phyloP scores from a whole-genome alignment of 768 basidiomycete species.

The Boletus rufocinnamomeus region DNA sequence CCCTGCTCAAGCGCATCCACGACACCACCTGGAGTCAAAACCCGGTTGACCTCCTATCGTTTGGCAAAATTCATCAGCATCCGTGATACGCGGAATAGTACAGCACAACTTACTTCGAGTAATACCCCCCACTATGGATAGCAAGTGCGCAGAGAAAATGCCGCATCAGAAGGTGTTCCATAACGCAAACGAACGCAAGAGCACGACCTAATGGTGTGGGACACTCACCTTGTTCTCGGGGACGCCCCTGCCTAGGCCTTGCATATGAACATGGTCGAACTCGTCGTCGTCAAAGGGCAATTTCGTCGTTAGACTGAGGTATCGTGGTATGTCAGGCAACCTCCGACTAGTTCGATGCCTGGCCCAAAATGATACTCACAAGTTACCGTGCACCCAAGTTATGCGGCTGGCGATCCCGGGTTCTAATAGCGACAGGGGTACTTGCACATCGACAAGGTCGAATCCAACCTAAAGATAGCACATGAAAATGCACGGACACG shows the following conservation, averaged over 20 bases:
- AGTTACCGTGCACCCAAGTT: conserved; percentile 76
- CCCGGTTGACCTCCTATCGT: conserved; percentile 68
- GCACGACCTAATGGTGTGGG: not conserved
- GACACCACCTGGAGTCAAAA: conserved; percentile 67
- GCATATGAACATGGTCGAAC: conserved; percentile 80
- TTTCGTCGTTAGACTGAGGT: conserved; percentile 64
- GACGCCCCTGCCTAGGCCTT: conserved; percentile 62
- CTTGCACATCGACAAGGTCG: conserved; percentile 75
- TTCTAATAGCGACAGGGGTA: conserved; percentile 55
- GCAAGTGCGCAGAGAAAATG: not conserved
- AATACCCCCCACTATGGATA: conserved; percentile 60
- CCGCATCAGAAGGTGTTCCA: conserved; percentile 4
- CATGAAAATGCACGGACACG: conserved; percentile 2
- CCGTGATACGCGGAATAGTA: not conserved
- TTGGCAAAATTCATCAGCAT: conserved; percentile 9
- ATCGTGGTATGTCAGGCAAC: not conserved
- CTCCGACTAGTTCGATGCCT: not conserved
- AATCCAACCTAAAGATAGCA: conserved; percentile 61
- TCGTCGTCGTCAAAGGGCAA: conserved; percentile 82
- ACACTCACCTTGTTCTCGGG: conserved; percentile 68
- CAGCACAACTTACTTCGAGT: conserved; percentile 51
- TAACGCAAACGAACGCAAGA: not conserved
- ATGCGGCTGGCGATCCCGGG: conserved; percentile 56
- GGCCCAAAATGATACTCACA: conserved; percentile 47
- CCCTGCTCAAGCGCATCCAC: conserved; percentile 78